A percentile compares a stretch with the other conserved stretches of the same genome.
These are phyloP conservation scores for Marasmius oreades DNA, from an alignment of 1,284 basidiomycete species.

Conservation along the genomic window DNA sequence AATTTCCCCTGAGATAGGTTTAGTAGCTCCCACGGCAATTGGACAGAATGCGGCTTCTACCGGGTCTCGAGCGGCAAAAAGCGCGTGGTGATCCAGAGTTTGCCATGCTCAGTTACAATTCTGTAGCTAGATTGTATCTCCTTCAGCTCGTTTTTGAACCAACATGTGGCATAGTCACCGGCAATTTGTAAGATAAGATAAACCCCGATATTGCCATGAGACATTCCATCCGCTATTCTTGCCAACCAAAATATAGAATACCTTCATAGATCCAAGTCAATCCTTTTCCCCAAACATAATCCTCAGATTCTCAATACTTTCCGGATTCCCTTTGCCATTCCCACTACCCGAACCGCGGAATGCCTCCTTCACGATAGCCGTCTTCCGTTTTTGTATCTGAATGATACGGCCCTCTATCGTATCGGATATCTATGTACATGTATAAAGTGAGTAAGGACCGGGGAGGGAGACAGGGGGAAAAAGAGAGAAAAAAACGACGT, in stretches of 20 bases:
- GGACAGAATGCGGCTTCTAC: too few relatives aligned
- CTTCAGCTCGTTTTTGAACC: too few relatives aligned
- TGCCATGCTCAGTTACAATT: too few relatives aligned
- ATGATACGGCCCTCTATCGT: constrained; percentile 82
- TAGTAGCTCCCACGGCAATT: too few relatives aligned
- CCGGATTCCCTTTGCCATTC: constrained; percentile 45
- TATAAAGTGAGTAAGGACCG: not conserved
- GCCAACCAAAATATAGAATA: not conserved
- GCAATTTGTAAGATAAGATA: too few relatives aligned
- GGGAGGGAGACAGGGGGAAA: not conserved
- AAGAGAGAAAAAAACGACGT: not conserved
- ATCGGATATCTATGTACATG: constrained; percentile 46
- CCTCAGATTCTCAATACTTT: constrained; percentile 74
- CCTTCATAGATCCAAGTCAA: not conserved
- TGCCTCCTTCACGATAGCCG: constrained; percentile 78
- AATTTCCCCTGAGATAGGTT: too few relatives aligned
- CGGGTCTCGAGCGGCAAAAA: too few relatives aligned
- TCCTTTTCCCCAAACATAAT: constrained; percentile 63
- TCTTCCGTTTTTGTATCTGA: constrained; percentile 88
- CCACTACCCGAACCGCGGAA: constrained; percentile 47
- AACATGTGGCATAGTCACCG: too few relatives aligned
- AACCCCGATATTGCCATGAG: too few relatives aligned
- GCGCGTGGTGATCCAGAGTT: too few relatives aligned
- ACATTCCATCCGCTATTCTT: too few relatives aligned
- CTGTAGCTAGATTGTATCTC: too few relatives aligned